Percentiles rank a stretch among this genome's conserved stretches.
phyloP scores from a whole-genome alignment of 441 rosid genomes.

The Capsella rubella region DNA sequence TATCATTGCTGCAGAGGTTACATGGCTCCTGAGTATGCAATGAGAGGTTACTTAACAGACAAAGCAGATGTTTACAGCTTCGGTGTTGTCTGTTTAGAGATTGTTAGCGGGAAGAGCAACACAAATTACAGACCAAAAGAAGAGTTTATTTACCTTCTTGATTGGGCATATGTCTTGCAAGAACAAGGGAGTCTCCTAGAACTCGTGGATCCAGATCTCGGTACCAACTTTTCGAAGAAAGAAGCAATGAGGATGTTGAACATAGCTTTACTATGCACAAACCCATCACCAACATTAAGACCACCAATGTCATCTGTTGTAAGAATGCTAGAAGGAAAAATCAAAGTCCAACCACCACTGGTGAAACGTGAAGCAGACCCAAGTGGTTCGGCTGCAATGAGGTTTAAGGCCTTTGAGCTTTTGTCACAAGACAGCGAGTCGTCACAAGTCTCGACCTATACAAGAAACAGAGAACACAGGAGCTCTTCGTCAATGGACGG shows the following conservation, averaged over 20 bases:
- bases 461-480: conserved; percentile 38
- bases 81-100: conserved; percentile 73
- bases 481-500: conserved; percentile 51
- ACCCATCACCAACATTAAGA: conserved; percentile 63
- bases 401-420: conserved; percentile 64
- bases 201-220: conserved; percentile 59
- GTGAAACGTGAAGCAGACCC: conserved; percentile 52
- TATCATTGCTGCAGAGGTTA: conserved; percentile 55
- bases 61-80: conserved; percentile 75
- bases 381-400: conserved; percentile 50
- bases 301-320: conserved; percentile 69
- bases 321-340: conserved; percentile 63
- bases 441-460: conserved; percentile 42
- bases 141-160: conserved; percentile 74
- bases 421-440: conserved; percentile 60
- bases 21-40: conserved; percentile 82
- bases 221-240: conserved; percentile 47
- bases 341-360: conserved; percentile 59
- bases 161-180: conserved; percentile 62
- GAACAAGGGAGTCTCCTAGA: conserved; percentile 66
- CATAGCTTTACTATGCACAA: conserved; percentile 61
- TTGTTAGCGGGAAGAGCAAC: conserved; percentile 75
- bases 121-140: conserved; percentile 62
- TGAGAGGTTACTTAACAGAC: conserved; percentile 65
- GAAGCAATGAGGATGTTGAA: conserved; percentile 62